Evolutionary conservation across 441 rosid genomes (phyloP), one percentile per base, ranked within the genome.

Genomic region (Mallotus repandus): DNA sequence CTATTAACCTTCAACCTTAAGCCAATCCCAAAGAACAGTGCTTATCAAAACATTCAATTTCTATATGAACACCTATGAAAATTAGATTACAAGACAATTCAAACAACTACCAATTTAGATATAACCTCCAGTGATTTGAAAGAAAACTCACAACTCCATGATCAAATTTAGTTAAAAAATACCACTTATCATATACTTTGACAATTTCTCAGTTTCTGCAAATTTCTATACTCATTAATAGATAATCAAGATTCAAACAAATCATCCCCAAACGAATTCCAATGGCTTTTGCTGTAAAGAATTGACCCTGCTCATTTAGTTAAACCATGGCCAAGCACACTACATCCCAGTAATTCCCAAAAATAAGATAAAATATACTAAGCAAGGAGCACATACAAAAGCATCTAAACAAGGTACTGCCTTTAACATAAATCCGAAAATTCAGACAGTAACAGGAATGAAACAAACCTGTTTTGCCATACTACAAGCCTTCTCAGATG

Each of bases 401-500:
- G 41, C 0, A 38, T 38, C 32, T 29, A 29, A 29, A 29, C 32
- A 38, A 38, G 6, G 5, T 66, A 4, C 25, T 54, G 54, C 38
- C 55, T 38, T 4, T 52, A 22, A 19, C 53, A 46, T 45, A 22
- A 19, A 5, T 11, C 14, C 45, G 2, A 1, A 59, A 38, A 49
- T 32, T 29, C 54, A 7, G 19, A 61, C 7, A 45, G 32, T 35
- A 49, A 71, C 13, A 16, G 50, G 50, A 49, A 45, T 16, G 46
- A 45, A 52, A 13, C 77, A 43, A 54, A 90, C 97, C 96, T 90
- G 96, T 74, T 92, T 92, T 16, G 94, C 97, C 97, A 92, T 84
- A 86, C 85, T 81, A 81, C 97, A 92, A 32, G 97, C 97, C 71
- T 90, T 90, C 49, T 92, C 97, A 15, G 97, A 84, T 62, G 87